Base-by-base conservation (phyloP, 441 rosid genomes). In the Adansonia grandidieri region DNA sequence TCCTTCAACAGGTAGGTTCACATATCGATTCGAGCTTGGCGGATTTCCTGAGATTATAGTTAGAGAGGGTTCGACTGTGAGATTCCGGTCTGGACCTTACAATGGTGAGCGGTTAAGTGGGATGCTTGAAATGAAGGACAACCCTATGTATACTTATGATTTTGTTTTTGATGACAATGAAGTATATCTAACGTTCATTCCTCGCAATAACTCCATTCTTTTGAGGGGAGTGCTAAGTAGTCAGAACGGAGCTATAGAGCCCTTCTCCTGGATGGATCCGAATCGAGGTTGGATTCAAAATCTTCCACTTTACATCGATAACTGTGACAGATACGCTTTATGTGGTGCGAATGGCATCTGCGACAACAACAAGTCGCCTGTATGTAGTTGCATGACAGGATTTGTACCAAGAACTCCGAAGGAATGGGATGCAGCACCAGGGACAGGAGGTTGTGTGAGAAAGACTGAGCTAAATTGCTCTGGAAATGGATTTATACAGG, bases 381-480 rank as follows among this genome's bases (percentile, higher is more conserved):
- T 48, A 4, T 80, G 80, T 37, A 48, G 50, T n/a, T 85, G 87
- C 53, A 66, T 85, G 51, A 28, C 69, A 60, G 82, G 85, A 14
- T 85, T 82, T 60, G 73, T 15, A 9, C 87, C 85, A 2, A 80
- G 69, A 24, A 78, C 11, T 19, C 78, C 56, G 2, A 15, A 6
- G 5, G 77, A 77, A 7, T 85, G 87, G 85, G 65, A 65, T 11
- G 24, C 19, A 2, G 53, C 44, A 0, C 79, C 81, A 74, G 77
- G 85, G 84, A 17, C 64, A 0, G 58, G n/a, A 9, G 82, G 86
- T 1, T 85, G 86, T 2, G 64, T 75, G n/a, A 80, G 85, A 75
- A 77, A 28, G 60, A 63, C 70, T 3, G 14, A 1, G 3, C 19
- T 77, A 71, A 22, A 57, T 28, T 81, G 86, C 4, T 13, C 54